Evolutionary conservation across 768 basidiomycete species (phyloP), one percentile per base, ranked within the genome.

Genomic region (Ramaria sp.): DNA sequence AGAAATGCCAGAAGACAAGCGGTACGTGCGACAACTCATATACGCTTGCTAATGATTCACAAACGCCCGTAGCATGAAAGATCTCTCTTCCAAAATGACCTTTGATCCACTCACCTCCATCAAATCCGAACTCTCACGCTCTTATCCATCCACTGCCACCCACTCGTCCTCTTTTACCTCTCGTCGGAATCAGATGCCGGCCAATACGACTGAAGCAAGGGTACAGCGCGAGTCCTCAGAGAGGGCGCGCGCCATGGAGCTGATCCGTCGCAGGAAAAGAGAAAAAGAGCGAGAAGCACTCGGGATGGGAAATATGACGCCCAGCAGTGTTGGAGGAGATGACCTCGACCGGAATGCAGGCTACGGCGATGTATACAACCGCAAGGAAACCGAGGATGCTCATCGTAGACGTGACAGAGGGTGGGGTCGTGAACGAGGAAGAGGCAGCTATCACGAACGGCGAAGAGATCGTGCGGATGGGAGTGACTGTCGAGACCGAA

Each of bases 21-120:
- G 73, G 78, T 77, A 56, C 37, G 68, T 59, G 11, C 2, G 20
- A 17, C 17, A 43, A 9, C 7, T n/a, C 2, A n/a, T 43, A n/a
- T 37, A 7, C 20, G 1, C 19, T 30, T 47, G 19, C 42, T 39
- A 15, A 43, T 41, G 17, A 43, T 19, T 43, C 34, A 37, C 34
- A 19, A 43, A n/a, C 12, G 19, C 31, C 15, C 7, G 20, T 30
- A 88, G 88, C 63, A 71, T 73, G 59, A 80, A 83, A 31, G 87
- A 90, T 59, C 70, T 80, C 7, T 76, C 74, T 4, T 77, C 78
- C 7, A 88, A 90, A 64, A 76, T 75, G 1, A 71, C 70, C 17
- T 77, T 84, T 49, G 88, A 90, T 65, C 88, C 89, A 6, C 75
- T 90, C 12, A 83, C 85, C 1, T 81, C 82, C 7, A 88, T 91